Percentiles rank a stretch among this genome's conserved stretches.
These are phyloP conservation scores for Pleurozium schreberi DNA, from an alignment of 225 moss, liverwort and hornwort genomes.

Conservation along the genomic window DNA sequence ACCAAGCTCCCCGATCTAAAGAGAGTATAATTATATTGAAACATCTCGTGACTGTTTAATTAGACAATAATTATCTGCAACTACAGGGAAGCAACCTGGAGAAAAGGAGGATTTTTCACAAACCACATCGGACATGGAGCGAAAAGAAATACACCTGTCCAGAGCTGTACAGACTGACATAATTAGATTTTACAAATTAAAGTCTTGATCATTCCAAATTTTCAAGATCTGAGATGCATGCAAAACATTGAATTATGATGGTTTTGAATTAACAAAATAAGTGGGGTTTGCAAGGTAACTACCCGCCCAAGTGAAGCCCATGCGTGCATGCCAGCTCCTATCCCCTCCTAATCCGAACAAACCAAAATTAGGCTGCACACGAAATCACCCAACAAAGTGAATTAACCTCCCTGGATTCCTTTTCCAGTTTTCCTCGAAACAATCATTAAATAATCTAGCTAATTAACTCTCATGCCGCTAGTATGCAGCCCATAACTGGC, in stretches of 20 bases:
- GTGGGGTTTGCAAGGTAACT: not conserved
- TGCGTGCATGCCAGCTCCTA: slow-evolving; percentile 16
- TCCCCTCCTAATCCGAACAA: slow-evolving; percentile 40
- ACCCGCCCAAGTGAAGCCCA: slow-evolving; percentile 26
- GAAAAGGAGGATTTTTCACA: not conserved
- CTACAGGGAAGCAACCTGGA: not conserved
- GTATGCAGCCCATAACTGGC: no score
- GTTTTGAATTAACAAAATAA: not conserved
- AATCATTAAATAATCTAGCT: no score
- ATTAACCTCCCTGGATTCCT: not conserved
- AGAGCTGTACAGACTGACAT: not conserved
- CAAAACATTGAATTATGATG: not conserved
- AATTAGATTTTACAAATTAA: not conserved
- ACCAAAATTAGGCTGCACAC: slow-evolving; percentile 36
- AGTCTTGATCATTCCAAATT: not conserved
- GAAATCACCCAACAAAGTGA: not conserved
- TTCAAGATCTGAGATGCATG: not conserved
- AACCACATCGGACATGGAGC: not conserved
- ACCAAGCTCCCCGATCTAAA: not conserved
- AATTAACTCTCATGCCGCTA: not conserved
- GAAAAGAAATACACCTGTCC: not conserved
- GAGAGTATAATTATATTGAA: not conserved
- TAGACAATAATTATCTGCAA: not conserved
- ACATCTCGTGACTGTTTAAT: not conserved
- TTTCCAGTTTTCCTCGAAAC: no score